These are phyloP conservation scores for Diaporthe batatas DNA, from an alignment of 2,329 filamentous ascomycete species.

Conservation along the genomic window DNA sequence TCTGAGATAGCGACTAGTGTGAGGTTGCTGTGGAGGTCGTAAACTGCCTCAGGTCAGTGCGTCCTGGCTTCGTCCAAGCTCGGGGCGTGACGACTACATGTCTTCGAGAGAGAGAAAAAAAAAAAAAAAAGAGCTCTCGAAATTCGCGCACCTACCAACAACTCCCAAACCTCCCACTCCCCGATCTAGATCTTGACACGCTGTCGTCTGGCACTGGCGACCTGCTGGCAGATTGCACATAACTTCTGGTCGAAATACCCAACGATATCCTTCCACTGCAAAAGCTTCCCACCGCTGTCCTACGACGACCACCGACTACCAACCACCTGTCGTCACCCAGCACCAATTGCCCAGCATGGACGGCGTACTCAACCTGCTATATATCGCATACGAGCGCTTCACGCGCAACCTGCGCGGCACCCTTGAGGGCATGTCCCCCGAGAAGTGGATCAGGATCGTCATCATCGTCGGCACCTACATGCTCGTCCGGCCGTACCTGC, in stretches of 20 bases:
- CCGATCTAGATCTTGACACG: slow-evolving; percentile 5
- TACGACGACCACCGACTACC: no score
- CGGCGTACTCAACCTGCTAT: slow-evolving; percentile 46
- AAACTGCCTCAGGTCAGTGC: slow-evolving; percentile 37
- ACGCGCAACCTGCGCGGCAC: slow-evolving; percentile 63
- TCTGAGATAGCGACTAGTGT: not conserved
- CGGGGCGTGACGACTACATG: slow-evolving; percentile 19
- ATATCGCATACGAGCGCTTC: slow-evolving; percentile 52
- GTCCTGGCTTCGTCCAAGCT: slow-evolving; percentile 20
- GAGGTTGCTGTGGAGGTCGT: not conserved
- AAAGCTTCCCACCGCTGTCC: not conserved
- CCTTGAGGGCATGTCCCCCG: slow-evolving; percentile 63
- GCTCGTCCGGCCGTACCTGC: slow-evolving; percentile 79
- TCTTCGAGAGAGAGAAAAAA: slow-evolving; percentile 3
- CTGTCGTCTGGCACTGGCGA: not conserved
- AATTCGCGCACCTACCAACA: slow-evolving; percentile 32
- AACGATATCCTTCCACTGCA: not conserved
- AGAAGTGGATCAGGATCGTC: slow-evolving; percentile 77
- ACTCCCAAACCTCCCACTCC: not conserved
- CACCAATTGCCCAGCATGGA: slow-evolving; percentile 45
- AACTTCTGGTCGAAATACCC: not conserved
- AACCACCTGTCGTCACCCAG: not conserved
- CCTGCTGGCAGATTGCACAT: slow-evolving; percentile 1
- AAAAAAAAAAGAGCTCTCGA: slow-evolving; percentile 6
- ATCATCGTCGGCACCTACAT: slow-evolving; percentile 80